These are phyloP conservation scores for Stagonosporopsis vannaccii DNA, from an alignment of 2,329 filamentous ascomycete genomes.

Conservation along the genomic window DNA sequence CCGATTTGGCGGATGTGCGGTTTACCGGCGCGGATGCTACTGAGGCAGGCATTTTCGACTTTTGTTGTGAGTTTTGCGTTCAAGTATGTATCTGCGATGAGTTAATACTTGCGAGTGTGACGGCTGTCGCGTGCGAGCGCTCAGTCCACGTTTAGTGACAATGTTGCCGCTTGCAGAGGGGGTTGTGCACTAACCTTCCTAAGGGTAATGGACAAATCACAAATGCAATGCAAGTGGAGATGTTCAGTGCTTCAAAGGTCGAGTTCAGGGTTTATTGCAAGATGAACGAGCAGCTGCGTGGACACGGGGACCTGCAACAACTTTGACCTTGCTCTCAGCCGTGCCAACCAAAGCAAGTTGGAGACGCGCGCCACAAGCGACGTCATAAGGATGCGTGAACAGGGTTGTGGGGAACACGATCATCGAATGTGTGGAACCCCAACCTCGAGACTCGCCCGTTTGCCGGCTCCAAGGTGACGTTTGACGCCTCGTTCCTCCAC, in stretches of 20 bases:
- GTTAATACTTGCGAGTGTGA: not conserved
- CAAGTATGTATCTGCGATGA: not conserved
- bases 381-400: conserved; percentile 39
- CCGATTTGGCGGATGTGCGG: conserved; percentile 40
- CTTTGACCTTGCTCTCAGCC: conserved; percentile 31
- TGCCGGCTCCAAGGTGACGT: conserved; percentile 12
- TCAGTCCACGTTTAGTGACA: conserved; percentile 20
- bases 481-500: conserved; percentile 20
- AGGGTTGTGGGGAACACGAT: conserved; percentile 29
- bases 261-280: conserved; percentile 8
- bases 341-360: conserved; percentile 31
- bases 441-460: conserved; percentile 34
- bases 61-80: not conserved
- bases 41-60: conserved; percentile 45
- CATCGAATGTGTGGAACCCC: conserved; percentile 28
- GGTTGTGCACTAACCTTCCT: conserved; percentile 25
- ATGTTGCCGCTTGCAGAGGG: conserved; percentile 9
- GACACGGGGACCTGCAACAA: conserved; percentile 26
- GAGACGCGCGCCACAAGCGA: conserved; percentile 45
- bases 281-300: conserved; percentile 21
- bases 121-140: conserved; percentile 29
- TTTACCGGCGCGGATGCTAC: conserved; percentile 45
- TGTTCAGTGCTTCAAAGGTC: not conserved
- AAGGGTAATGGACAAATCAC: not conserved
- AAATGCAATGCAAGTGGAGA: conserved; percentile 1